phyloP scores from a whole-genome alignment of 768 basidiomycete genomes.

The Fomitopsis pulvina region DNA sequence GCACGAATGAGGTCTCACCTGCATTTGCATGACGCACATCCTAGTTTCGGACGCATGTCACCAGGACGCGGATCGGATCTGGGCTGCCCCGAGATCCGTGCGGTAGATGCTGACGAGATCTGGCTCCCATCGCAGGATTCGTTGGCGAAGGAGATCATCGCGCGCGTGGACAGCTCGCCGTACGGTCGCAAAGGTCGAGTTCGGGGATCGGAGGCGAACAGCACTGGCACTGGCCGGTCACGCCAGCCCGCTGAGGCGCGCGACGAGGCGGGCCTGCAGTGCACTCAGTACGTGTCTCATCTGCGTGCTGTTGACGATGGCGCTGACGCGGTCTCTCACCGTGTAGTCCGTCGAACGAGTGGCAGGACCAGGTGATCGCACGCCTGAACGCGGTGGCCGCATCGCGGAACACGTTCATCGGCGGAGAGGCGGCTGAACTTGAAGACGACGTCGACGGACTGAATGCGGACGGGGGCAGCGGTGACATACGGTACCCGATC shows the following conservation, averaged over 20 bases:
- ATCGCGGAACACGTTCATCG: constrained; percentile 18
- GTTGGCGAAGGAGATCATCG: constrained; percentile 73
- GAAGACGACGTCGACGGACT: constrained; percentile 3
- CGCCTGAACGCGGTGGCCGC: constrained; percentile 23
- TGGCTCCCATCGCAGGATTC: constrained; percentile 44
- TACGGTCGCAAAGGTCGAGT: constrained; percentile 74
- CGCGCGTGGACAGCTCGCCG: constrained; percentile 72
- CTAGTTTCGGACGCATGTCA: no score
- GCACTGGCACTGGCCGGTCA: constrained; percentile 16
- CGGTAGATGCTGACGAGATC: not conserved
- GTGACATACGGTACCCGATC: constrained; percentile 7
- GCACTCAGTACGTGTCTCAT: constrained; percentile 50
- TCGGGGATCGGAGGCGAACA: constrained; percentile 27
- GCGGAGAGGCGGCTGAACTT: constrained; percentile 9
- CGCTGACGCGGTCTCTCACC: constrained; percentile 8
- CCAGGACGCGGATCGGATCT: not conserved
- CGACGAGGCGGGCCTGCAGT: constrained; percentile 24
- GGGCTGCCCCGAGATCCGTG: no score
- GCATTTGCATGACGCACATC: no score
- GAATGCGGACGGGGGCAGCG: not conserved
- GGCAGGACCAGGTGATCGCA: constrained; percentile 63
- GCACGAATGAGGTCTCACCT: no score
- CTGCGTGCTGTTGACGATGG: not conserved
- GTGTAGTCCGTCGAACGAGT: constrained; percentile 75
- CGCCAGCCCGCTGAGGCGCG: constrained; percentile 16